Conservation (phyloP, 306 rosid species). For the Lagenaria siceraria region DNA sequence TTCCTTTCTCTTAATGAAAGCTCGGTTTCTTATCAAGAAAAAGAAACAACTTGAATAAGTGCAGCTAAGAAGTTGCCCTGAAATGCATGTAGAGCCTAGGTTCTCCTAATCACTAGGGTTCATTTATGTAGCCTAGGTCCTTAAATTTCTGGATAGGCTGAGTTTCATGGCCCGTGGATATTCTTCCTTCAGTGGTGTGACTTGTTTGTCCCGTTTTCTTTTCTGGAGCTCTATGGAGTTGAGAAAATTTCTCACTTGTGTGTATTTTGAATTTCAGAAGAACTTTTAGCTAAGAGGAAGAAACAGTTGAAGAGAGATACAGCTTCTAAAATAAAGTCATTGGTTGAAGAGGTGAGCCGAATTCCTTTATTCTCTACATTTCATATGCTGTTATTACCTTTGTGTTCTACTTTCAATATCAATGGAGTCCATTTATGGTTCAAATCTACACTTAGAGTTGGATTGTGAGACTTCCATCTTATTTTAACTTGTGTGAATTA, state of each 20-base stretch:
- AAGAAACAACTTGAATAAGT: too few species aligned
- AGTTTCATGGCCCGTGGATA: not conserved
- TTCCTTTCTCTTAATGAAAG: too few species aligned
- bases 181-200: not conserved
- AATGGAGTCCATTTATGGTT: not conserved
- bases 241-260: slow-evolving; percentile 9
- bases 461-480: not conserved
- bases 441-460: not conserved
- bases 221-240: not conserved
- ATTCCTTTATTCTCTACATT: slow-evolving; percentile 6
- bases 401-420: not conserved
- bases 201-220: not conserved
- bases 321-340: slow-evolving; percentile 82
- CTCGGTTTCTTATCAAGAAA: too few species aligned
- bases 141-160: not conserved
- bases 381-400: not conserved
- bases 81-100: not conserved
- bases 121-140: not conserved
- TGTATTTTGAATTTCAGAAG: slow-evolving; percentile 57
- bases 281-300: slow-evolving; percentile 85
- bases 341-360: slow-evolving; percentile 78
- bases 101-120: not conserved
- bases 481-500: not conserved
- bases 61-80: not conserved
- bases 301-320: slow-evolving; percentile 90